Evolutionary conservation across 192 early-diverging fungal genomes (phyloP).

Genomic region (Phlyctochytrium planicorne): DNA sequence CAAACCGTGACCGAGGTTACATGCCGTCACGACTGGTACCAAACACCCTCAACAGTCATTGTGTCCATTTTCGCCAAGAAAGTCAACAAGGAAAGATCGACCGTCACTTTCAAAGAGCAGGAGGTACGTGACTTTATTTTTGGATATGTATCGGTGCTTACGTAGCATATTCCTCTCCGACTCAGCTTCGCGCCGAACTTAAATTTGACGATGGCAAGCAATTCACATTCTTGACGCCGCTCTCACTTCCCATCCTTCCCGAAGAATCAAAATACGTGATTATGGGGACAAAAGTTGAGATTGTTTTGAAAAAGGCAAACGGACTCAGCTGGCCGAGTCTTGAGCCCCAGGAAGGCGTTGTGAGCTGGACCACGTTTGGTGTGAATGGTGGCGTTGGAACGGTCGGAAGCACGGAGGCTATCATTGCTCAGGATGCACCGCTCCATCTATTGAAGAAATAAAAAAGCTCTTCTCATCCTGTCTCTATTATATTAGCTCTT

Average conservation of each 20-base stretch:
- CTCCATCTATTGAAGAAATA: constrained; percentile 41
- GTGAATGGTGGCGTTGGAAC: constrained; percentile 59
- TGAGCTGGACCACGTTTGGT: constrained; percentile 84
- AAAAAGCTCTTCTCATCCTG: too few relatives aligned
- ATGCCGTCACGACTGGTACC: constrained; percentile 94
- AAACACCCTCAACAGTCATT: constrained; percentile 80
- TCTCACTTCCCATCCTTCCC: constrained; percentile 77
- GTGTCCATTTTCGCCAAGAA: constrained; percentile 95
- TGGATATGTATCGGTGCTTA: neutral
- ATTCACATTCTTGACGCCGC: constrained; percentile 63
- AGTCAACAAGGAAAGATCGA: constrained; percentile 67
- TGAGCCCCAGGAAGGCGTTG: constrained; percentile 59
- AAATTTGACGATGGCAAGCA: constrained; percentile 75
- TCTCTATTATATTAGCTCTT: too few relatives aligned
- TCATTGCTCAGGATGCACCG: constrained; percentile 46
- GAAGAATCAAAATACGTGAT: constrained; percentile 70
- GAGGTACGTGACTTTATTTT: constrained; percentile 52
- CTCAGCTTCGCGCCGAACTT: constrained; percentile 68
- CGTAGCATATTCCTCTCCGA: neutral
- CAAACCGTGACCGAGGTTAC: constrained; percentile 58
- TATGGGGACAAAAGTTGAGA: constrained; percentile 93
- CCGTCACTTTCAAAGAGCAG: constrained; percentile 65
- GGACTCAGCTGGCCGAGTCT: constrained; percentile 82
- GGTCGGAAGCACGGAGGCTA: constrained; percentile 67
- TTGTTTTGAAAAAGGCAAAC: constrained; percentile 83